These are phyloP conservation scores for Diaporthe vaccinii DNA, from an alignment of 2,329 filamentous ascomycete genomes.

Conservation along the genomic window DNA sequence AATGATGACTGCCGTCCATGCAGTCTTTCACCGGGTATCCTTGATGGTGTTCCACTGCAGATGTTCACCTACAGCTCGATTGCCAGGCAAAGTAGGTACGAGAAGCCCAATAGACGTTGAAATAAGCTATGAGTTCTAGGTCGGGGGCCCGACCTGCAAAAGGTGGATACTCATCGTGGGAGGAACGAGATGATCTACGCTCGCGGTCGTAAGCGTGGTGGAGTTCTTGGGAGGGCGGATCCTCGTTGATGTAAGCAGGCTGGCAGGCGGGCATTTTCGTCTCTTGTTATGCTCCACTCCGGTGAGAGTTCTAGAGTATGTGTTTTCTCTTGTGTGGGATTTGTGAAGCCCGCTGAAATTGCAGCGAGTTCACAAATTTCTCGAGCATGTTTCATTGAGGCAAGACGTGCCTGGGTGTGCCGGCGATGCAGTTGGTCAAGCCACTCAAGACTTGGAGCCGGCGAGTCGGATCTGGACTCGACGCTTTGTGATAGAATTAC, in stretches of 20 bases:
- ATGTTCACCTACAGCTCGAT: neutral
- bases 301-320: neutral
- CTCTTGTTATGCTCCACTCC: neutral
- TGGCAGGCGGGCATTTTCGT: neutral
- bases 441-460: neutral
- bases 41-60: no score
- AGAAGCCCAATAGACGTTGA: neutral
- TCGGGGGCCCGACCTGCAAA: slow-evolving; percentile 1
- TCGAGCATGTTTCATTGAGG: neutral
- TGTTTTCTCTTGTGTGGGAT: neutral
- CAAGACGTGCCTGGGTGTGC: neutral
- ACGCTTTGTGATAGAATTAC: no score
- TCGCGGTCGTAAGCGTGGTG: slow-evolving; percentile 20
- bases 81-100: no score
- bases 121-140: slow-evolving; percentile 12
- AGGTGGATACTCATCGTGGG: slow-evolving; percentile 19
- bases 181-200: slow-evolving; percentile 14
- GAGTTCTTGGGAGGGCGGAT: slow-evolving; percentile 1
- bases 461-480: neutral
- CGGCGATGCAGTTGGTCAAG: neutral
- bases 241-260: neutral
- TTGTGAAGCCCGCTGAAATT: neutral
- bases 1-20: neutral
- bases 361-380: neutral
- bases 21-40: neutral